phyloP scores from a whole-genome alignment of 164 flowering plant genomes.

The Amborella trichopoda region DNA sequence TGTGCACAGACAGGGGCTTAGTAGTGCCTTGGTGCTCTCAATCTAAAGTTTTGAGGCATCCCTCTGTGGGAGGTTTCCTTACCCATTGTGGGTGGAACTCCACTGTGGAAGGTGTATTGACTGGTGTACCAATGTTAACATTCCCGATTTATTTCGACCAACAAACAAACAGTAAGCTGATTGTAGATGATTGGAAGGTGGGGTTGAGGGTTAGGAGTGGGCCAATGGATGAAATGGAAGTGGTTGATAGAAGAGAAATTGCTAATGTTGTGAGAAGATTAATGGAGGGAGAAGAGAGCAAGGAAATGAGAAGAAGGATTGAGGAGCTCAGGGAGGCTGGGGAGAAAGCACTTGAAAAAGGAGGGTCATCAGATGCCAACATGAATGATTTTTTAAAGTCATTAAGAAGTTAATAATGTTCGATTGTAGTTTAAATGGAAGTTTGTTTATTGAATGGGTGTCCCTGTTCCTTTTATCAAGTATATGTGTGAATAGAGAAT shows the following conservation, averaged over 20 bases:
- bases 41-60: conserved; percentile 40
- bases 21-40: conserved; percentile 70
- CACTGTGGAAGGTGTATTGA: conserved; percentile 26
- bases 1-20: conserved; percentile 23
- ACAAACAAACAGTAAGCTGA: conserved; percentile 17
- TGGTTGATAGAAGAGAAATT: conserved; percentile 12
- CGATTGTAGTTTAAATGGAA: no score
- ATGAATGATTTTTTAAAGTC: no score
- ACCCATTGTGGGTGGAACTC: conserved; percentile 71
- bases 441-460: no score
- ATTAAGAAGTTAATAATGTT: no score
- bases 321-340: conserved; percentile 11
- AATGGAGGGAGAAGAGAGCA: conserved; percentile 22
- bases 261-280: conserved; percentile 15
- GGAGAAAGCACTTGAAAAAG: conserved; percentile 5
- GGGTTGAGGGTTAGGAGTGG: conserved; percentile 38
- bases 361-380: conserved; percentile 12
- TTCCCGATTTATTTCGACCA: conserved; percentile 46
- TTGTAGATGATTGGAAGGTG: conserved; percentile 52
- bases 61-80: conserved; percentile 58
- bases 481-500: no score
- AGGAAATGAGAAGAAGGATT: conserved; percentile 14
- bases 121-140: conserved; percentile 51
- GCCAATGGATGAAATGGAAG: conserved; percentile 15
- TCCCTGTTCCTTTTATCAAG: no score